Evolutionary conservation across 345 rosid species (phyloP).

Genomic region (Triadica sebifera): DNA sequence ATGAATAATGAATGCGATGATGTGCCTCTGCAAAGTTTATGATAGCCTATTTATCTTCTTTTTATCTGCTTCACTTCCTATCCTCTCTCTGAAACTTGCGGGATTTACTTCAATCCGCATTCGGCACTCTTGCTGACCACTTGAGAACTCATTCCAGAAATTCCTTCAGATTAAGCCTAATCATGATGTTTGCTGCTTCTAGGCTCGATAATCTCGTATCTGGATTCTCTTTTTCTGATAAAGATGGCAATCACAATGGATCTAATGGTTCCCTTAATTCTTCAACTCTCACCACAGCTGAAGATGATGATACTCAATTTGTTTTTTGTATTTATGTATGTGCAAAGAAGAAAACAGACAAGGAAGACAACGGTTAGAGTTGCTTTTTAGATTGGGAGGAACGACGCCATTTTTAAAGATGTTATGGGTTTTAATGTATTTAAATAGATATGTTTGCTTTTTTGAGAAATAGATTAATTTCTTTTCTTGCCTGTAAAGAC

Average conservation of each 20-base stretch:
- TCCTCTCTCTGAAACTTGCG: conserved; percentile 24
- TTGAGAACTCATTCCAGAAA: conserved; percentile 32
- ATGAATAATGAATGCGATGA: conserved; percentile 21
- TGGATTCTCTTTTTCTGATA: conserved; percentile 35
- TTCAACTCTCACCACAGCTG: conserved; percentile 26
- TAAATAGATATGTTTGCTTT: too few relatives aligned
- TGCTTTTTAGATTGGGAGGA: too few relatives aligned
- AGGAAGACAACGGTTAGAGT: too few relatives aligned
- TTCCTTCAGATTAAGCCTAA: conserved; percentile 21
- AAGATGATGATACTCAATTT: conserved; percentile 50
- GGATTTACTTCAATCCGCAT: conserved; percentile 30
- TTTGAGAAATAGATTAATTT: too few relatives aligned
- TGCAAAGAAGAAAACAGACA: too few relatives aligned
- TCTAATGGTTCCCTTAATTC: conserved; percentile 36
- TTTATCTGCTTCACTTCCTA: conserved; percentile 18
- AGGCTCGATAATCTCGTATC: conserved; percentile 50
- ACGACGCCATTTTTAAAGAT: too few relatives aligned
- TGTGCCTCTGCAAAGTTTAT: conserved; percentile 46
- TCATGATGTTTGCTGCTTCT: conserved; percentile 44
- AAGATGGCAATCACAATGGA: too few relatives aligned
- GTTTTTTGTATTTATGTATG: neutral
- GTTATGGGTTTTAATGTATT: too few relatives aligned
- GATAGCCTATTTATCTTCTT: conserved; percentile 42
- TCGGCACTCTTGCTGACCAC: conserved; percentile 27
- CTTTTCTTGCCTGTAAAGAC: too few relatives aligned